Conservation (phyloP, 2,329 filamentous ascomycete genomes). For the Fusarium sarcochroum region DNA sequence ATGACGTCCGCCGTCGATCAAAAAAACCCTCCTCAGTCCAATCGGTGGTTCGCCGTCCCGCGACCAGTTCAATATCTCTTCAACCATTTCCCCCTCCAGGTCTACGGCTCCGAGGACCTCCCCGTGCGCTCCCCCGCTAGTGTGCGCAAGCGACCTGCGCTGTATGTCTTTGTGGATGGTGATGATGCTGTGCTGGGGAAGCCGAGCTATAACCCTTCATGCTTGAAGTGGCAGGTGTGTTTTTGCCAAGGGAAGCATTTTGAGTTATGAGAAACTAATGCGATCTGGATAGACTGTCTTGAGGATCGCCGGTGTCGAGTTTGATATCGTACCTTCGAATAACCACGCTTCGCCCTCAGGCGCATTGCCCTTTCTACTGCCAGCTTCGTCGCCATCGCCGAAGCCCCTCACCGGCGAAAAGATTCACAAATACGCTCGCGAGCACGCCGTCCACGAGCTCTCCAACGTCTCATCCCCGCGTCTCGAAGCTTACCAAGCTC, state of each 20-base stretch:
- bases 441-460: constrained; percentile 55
- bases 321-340: constrained; percentile 78
- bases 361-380: constrained; percentile 88
- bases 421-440: constrained; percentile 77
- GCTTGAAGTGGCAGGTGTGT: constrained; percentile 94
- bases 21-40: constrained; percentile 26
- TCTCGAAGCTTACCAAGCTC: constrained; percentile 81
- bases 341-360: constrained; percentile 95
- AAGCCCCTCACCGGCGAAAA: constrained; percentile 64
- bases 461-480: constrained; percentile 67
- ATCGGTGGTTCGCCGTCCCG: constrained; percentile 72
- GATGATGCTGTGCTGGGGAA: constrained; percentile 71
- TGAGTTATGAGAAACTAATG: background rate
- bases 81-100: constrained; percentile 83
- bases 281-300: constrained; percentile 77
- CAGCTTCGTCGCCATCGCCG: constrained; percentile 55
- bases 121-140: constrained; percentile 69
- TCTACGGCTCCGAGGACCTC: constrained; percentile 81
- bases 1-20: constrained; percentile 38
- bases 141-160: constrained; percentile 63
- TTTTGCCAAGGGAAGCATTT: background rate
- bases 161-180: constrained; percentile 83
- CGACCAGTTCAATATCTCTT: constrained; percentile 85
- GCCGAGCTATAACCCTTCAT: constrained; percentile 91
- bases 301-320: constrained; percentile 78